Evolutionary conservation across 495 filamentous ascomycete species (phyloP), one percentile per base, ranked within the genome.

Genomic region (Poronia punctata): DNA sequence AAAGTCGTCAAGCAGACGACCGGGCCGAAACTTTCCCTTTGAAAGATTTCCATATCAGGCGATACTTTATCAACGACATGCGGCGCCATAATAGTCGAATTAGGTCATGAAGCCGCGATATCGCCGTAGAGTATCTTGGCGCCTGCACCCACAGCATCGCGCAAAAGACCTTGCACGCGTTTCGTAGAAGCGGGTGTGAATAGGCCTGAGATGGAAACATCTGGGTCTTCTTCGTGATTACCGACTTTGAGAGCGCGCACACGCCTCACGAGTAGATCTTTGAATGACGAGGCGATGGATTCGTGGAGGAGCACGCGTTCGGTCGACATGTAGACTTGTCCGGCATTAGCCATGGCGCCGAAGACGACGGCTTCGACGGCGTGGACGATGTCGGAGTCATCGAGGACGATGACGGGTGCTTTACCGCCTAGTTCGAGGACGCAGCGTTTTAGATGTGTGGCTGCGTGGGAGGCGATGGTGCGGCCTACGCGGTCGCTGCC

Each of bases 391-490:
- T 56, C 49, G 7, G 58, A 56, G 40, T 64, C 60, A 7, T 61
- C 58, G 5, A 64, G 40, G 4, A 64, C 39, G 14, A 64, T 37
- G 7, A 55, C 56, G 6, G 59, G 52, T 16, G 60, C 60, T 24
- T 62, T 64, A 15, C 61, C 61, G 6, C 59, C 61, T 3, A 64
- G 50, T 45, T 64, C 61, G 26, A 62, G 29, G 26, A 81, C 62
- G 23, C 72, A 66, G 9, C 75, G 75, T 60, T 81, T 81, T 7
- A 80, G 60, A 34, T 68, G 59, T 30, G 66, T 71, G 3, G 70
- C 76, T 3, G 75, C 76, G 30, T 62, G 66, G 7, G 68, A 61
- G 9, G 59, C 57, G 41, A 65, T 62, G 18, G 54, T 57, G 27
- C 49, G 49, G 7, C 59, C 61, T 0, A 62, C 59, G 3, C 49